These are phyloP conservation scores for Coemansia sp. DNA, from an alignment of 192 early-diverging fungal species.

Conservation along the genomic window DNA sequence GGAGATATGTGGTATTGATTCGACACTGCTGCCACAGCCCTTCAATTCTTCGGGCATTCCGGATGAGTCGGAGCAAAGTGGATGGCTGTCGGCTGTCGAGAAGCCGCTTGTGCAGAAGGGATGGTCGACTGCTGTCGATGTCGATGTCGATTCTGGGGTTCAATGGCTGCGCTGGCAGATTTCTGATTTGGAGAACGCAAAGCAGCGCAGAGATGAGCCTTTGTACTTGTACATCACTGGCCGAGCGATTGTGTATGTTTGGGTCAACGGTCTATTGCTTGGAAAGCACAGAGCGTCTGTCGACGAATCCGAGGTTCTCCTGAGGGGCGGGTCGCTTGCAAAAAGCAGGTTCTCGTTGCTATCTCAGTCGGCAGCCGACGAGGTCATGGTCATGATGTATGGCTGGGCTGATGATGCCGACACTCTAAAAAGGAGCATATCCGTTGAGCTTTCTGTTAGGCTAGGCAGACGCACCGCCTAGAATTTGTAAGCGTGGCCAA, in stretches of 20 bases:
- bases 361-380: not conserved
- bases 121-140: conserved; percentile 33
- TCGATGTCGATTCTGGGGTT: conserved; percentile 45
- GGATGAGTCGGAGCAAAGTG: conserved; percentile 56
- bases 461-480: not conserved
- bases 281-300: conserved; percentile 69
- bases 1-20: conserved; percentile 76
- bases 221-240: conserved; percentile 67
- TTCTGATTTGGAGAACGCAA: not conserved
- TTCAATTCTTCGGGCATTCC: conserved; percentile 75
- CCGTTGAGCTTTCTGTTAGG: conserved; percentile 32
- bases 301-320: conserved; percentile 12
- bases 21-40: conserved; percentile 56
- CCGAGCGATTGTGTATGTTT: conserved; percentile 66
- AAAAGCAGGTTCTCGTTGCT: not conserved
- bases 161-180: conserved; percentile 40
- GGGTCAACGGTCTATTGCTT: conserved; percentile 67
- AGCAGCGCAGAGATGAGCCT: conserved; percentile 48
- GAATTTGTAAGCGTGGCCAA: not conserved
- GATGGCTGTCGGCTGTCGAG: conserved; percentile 48
- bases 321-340: conserved; percentile 22
- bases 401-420: conserved; percentile 46
- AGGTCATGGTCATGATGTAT: conserved; percentile 42
- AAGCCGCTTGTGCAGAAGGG: conserved; percentile 28
- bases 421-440: conserved; percentile 5